Evolutionary conservation across 2,329 filamentous ascomycete genomes (phyloP), one percentile per base, ranked within the genome.

Genomic region (Xylaria sp.): DNA sequence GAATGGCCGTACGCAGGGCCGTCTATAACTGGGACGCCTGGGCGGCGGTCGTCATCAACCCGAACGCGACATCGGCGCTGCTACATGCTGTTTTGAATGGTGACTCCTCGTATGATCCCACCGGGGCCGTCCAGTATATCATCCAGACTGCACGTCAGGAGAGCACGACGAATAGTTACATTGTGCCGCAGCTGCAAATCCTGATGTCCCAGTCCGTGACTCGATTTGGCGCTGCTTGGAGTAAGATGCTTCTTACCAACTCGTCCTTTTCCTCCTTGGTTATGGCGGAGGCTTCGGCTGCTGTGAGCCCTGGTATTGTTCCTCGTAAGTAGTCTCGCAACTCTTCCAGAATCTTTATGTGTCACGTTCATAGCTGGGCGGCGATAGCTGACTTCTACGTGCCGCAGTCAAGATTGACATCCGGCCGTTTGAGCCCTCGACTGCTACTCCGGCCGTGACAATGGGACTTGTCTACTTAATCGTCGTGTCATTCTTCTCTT

Each of bases 381-480:
- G 18, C 28, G 13, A 55, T 31, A 9, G 9, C 33, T 62, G 46
- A 52, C 13, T 43, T 20, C 25, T 20, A 8, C 23, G 7, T 15
- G 9, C 31, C 57, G 39, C 13, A 61, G 51, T 78, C 43, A 62
- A 70, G 36, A 75, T 85, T 76, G 89, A 91, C 66, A 81, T 91
- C 4, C 82, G 89, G 2, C 89, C 89, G 0, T 91, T 91, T 75
- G 79, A 76, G 18, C 88, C 88, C 0, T 81, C 85, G 6, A 83
- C 83, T 1, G 80, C 84, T 0, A 87, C 85, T 1, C 89, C 89
- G 0, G 84, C 88, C 0, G 85, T 91, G 2, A 86, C 83, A 1
- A 89, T 91, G 62, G 89, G 89, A 0, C 79, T 91, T 33, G 91
- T 91, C 72, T 91, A 91, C 75, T 80, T 91, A 1, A 91, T 91